These are phyloP conservation scores for Aspergillus candidus DNA, from an alignment of 2,329 filamentous ascomycete species.

Conservation along the genomic window DNA sequence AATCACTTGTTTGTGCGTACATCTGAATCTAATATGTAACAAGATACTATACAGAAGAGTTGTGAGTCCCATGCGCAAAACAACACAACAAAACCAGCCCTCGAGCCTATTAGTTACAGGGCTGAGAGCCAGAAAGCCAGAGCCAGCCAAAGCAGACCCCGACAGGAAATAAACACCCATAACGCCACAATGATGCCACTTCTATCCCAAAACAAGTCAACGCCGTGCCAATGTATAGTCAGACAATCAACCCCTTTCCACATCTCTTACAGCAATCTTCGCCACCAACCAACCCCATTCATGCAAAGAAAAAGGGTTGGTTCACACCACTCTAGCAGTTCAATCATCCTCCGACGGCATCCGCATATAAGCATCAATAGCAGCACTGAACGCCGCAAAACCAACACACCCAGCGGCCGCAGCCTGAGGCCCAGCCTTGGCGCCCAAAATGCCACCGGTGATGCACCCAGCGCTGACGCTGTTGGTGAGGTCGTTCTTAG, in stretches of 20 bases:
- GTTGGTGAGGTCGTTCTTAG: slow-evolving; percentile 90
- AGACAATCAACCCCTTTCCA: not conserved
- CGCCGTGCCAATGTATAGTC: not conserved
- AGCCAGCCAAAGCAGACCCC: not conserved
- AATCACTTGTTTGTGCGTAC: no score
- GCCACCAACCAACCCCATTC: slow-evolving; percentile 4
- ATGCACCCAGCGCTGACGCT: slow-evolving; percentile 82
- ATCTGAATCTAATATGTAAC: no score
- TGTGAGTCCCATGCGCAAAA: not conserved
- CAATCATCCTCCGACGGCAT: slow-evolving; percentile 50
- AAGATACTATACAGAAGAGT: slow-evolving; percentile 3
- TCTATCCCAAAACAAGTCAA: not conserved
- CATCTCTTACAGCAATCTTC: not conserved
- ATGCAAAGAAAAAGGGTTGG: not conserved
- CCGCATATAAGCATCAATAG: slow-evolving; percentile 88
- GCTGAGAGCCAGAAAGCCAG: not conserved
- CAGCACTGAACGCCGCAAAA: slow-evolving; percentile 86
- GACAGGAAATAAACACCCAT: not conserved
- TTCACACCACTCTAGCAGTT: not conserved
- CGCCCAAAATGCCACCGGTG: slow-evolving; percentile 81
- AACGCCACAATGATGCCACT: not conserved
- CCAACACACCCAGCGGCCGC: slow-evolving; percentile 81
- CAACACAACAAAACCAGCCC: not conserved
- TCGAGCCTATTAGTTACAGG: not conserved
- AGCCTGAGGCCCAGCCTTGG: slow-evolving; percentile 82